Percentiles rank a stretch among this genome's conserved stretches.
Conservation (phyloP, 345 rosid genomes). For the Eucalyptus erythrocorys region DNA sequence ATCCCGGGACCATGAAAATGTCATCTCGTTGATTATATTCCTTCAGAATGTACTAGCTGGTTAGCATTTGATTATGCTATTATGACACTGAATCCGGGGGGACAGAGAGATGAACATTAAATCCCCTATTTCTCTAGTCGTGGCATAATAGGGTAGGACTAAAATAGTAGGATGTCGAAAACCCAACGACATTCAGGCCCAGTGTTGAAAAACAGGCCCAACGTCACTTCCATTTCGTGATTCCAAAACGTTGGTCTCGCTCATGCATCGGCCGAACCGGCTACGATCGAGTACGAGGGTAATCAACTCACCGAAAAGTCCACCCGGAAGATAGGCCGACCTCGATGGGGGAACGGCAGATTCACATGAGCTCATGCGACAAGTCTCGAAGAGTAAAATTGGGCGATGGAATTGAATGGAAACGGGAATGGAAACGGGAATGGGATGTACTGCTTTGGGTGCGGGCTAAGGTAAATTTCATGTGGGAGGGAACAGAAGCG, state of each 20-base stretch:
- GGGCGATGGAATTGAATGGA: not conserved
- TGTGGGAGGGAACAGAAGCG: not conserved
- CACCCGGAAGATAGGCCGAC: too few relatives aligned
- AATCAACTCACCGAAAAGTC: not conserved
- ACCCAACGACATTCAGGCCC: not conserved
- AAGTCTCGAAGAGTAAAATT: not conserved
- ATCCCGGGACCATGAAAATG: not conserved
- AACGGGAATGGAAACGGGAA: rapidly evolving
- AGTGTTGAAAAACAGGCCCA: not conserved
- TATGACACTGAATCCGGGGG: not conserved
- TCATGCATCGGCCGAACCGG: not conserved
- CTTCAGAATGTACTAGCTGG: not conserved
- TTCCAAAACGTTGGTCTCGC: not conserved
- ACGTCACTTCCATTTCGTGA: not conserved
- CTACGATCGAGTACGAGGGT: not conserved
- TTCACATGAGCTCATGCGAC: not conserved
- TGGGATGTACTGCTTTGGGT: not conserved
- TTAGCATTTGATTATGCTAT: not conserved
- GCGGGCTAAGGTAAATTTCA: not conserved
- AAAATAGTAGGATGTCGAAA: not conserved
- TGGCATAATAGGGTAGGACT: not conserved
- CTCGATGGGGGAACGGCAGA: not conserved
- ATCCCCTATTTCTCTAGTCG: not conserved
- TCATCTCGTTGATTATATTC: not conserved
- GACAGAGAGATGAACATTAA: not conserved